Evolutionary conservation across 768 basidiomycete genomes (phyloP), one percentile per base, ranked within the genome.

Genomic region (Mycena floridula): DNA sequence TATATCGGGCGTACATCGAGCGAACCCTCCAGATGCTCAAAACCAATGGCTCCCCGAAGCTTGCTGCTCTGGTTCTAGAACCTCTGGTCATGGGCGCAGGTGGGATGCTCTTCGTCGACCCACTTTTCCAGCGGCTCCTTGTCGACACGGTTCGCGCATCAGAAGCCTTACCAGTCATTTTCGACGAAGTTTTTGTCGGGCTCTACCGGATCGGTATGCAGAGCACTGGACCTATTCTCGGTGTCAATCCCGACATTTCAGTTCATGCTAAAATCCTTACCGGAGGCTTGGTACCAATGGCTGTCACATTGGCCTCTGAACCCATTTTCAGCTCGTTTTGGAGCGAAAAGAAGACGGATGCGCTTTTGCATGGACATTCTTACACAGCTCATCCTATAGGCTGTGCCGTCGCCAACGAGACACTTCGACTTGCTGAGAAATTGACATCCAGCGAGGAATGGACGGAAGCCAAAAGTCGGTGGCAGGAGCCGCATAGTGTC

Each of bases 31-130:
- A 67, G 13, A 61, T 64, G 4, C 61, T 86, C 11, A 57, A 72
- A 22, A 51, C 54, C 28, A 61, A 59, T 1, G 70, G 72, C 9
- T 68, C 64, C 1, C 68, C 60, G 2, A 69, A 64, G 20, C 60
- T 89, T 3, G 87, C 81, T 2, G 88, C 90, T 0, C 71, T 97
- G 15, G 81, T 98, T 5, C 66, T 98, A 23, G 95, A 98, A 59
- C 95, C 95, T 0, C 72, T 94, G 20, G 77, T 93, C 21, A 87
- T 98, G 77, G 95, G 95, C 12, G 93, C 95, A 0, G 95, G 90
- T 1, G 95, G 95, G 0, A 97, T 97, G 95, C 72, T 92, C 24
- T 97, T 97, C 56, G 90, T 97, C 21, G 95, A 98, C 59, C 95
- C 95, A 7, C 80, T 98, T 35, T 97, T 95, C 73, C 95, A 98